A percentile compares a stretch with the other conserved stretches of the same genome.
phyloP scores from a whole-genome alignment of 1,284 basidiomycete species.

The Pseudozyma thailandica region DNA sequence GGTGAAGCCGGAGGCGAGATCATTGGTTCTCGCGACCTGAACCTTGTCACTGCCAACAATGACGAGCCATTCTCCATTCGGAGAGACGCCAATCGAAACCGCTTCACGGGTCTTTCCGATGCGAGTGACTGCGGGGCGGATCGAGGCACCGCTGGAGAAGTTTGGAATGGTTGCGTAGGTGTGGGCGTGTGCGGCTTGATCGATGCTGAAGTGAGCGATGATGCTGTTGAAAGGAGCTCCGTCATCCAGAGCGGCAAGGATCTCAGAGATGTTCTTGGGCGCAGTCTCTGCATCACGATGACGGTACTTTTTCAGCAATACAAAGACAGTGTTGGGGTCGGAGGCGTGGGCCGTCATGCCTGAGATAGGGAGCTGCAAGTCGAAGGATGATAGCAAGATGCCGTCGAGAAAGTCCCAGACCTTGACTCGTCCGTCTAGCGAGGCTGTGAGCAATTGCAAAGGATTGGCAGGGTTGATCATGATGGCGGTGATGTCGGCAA shows the following conservation, averaged over 20 bases:
- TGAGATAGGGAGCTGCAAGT: constrained; percentile 76
- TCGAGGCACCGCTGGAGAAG: constrained; percentile 33
- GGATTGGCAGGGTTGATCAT: constrained; percentile 85
- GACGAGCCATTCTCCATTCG: constrained; percentile 83
- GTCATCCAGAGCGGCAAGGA: constrained; percentile 26
- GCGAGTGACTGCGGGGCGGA: constrained; percentile 70
- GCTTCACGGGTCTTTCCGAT: constrained; percentile 70
- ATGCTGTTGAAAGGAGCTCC: constrained; percentile 50
- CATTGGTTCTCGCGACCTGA: constrained; percentile 73
- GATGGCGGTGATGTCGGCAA: constrained; percentile 73
- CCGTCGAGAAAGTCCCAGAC: constrained; percentile 95
- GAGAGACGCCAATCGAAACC: constrained; percentile 75
- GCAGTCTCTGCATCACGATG: constrained; percentile 37
- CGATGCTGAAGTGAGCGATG: constrained; percentile 51
- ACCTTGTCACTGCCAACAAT: constrained; percentile 82
- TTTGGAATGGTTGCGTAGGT: constrained; percentile 19
- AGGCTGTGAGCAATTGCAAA: constrained; percentile 88
- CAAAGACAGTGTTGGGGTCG: constrained; percentile 75
- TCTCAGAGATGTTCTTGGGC: constrained; percentile 32
- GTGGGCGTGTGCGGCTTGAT: constrained; percentile 12
- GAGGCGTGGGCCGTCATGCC: constrained; percentile 77
- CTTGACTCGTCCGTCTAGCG: constrained; percentile 83
- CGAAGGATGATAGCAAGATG: constrained; percentile 74
- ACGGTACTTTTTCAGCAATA: constrained; percentile 75
- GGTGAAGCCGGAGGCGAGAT: constrained; percentile 72